Conservation (phyloP, 352 stramenopile genomes). For the Blastocystis sp. region DNA sequence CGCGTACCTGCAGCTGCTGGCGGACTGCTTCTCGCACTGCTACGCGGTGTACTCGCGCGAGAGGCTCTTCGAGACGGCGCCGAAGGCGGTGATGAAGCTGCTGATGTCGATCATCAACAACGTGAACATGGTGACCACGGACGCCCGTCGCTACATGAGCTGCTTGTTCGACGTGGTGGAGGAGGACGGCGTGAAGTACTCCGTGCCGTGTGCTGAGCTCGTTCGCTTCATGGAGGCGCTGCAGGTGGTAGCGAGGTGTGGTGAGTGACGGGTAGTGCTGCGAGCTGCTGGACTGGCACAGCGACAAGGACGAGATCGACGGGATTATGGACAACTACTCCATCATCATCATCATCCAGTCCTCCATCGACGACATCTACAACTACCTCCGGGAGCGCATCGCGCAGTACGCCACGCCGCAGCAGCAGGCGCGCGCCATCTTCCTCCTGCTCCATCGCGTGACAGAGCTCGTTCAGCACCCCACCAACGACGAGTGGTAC, state of each 20-base stretch:
- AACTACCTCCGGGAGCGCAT: background rate
- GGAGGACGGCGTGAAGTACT: background rate
- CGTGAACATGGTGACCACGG: constrained; percentile 21
- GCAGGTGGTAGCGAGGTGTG: background rate
- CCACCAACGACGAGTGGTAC: background rate
- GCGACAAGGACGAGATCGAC: constrained; percentile 8
- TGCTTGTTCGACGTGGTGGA: constrained; percentile 20
- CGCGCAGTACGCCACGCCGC: background rate
- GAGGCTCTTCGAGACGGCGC: background rate
- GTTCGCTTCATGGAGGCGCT: background rate
- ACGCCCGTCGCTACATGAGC: constrained; percentile 9
- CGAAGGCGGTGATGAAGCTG: background rate
- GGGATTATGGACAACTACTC: background rate
- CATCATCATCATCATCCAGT: background rate
- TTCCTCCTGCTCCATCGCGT: background rate
- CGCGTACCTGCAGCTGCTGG: background rate
- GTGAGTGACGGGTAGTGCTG: constrained; percentile 4
- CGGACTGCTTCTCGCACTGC: background rate
- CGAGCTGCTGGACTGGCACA: constrained; percentile 11
- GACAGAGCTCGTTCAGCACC: background rate
- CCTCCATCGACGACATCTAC: constrained; percentile 27
- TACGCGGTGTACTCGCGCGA: constrained; percentile 4
- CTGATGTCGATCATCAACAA: background rate
- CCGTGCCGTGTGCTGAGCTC: constrained; percentile 25
- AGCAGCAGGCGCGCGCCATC: background rate